These are phyloP conservation scores for Ophiosphaerella herpotricha DNA, from an alignment of 2,329 filamentous ascomycete species.

Conservation along the genomic window DNA sequence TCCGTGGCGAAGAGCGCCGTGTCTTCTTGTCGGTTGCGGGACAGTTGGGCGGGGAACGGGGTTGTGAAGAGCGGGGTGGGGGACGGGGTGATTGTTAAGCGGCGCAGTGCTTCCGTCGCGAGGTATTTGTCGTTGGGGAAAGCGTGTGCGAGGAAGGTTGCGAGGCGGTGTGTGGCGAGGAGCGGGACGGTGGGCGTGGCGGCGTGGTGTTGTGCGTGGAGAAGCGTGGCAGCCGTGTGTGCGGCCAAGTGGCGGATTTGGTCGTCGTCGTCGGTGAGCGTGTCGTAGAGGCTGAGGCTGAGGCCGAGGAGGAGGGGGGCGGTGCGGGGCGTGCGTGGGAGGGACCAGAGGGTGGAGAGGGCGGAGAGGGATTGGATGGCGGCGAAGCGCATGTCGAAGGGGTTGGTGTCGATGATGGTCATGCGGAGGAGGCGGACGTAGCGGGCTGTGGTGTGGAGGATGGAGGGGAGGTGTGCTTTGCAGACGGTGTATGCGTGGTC, in stretches of 20 bases:
- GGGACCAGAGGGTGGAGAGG: conserved; percentile 34
- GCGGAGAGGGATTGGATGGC: conserved; percentile 61
- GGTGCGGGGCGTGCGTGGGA: conserved; percentile 9
- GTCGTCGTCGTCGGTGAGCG: conserved; percentile 82
- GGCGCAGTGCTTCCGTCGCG: conserved; percentile 42
- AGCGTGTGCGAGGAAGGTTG: conserved; percentile 36
- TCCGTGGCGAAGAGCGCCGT: conserved; percentile 82
- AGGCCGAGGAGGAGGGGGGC: conserved; percentile 28
- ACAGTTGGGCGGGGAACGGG: conserved; percentile 28
- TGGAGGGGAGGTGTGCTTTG: conserved; percentile 3
- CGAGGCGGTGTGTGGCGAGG: conserved; percentile 51
- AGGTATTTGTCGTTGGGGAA: conserved; percentile 44
- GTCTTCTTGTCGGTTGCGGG: conserved; percentile 52
- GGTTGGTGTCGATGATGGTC: conserved; percentile 44
- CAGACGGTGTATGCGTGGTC: conserved; percentile 26
- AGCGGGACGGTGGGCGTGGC: conserved; percentile 54
- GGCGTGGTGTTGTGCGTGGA: conserved; percentile 48
- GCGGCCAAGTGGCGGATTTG: conserved; percentile 75
- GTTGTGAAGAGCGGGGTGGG: conserved; percentile 1
- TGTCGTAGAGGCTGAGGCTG: conserved; percentile 52
- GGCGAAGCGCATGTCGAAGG: conserved; percentile 68
- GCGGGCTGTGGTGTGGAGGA: conserved; percentile 17
- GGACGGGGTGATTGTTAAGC: conserved; percentile 41
- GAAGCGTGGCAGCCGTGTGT: conserved; percentile 30
- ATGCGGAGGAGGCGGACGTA: conserved; percentile 39